phyloP scores from a whole-genome alignment of 140 eudicot species.

The Stevia rebaudiana region DNA sequence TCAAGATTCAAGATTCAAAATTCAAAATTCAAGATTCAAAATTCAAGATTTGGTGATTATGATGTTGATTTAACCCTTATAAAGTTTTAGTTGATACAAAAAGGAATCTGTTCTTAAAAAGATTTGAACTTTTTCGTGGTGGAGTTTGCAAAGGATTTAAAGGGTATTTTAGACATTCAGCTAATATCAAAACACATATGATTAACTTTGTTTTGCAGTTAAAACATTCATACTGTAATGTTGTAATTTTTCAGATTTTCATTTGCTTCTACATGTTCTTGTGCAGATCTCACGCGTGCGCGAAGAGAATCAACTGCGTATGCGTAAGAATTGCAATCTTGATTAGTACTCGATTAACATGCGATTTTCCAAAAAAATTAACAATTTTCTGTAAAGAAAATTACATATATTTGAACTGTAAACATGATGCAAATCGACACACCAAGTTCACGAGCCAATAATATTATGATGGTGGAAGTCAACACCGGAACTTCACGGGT shows the following conservation, averaged over 20 bases:
- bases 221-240: neutral
- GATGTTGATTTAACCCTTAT: neutral
- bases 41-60: neutral
- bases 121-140: neutral
- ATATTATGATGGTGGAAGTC: constrained; percentile 40
- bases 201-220: neutral
- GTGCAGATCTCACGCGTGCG: constrained; percentile 11
- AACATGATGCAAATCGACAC: constrained; percentile 45
- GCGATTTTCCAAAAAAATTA: neutral
- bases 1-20: neutral
- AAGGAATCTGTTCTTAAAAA: neutral
- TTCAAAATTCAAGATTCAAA: neutral
- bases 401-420: constrained; percentile 16
- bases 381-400: neutral
- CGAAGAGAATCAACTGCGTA: neutral
- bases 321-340: constrained; percentile 11
- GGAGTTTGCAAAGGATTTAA: neutral
- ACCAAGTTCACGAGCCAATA: constrained; percentile 21
- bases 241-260: neutral
- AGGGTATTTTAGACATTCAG: neutral
- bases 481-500: constrained; percentile 29
- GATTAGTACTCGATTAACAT: constrained; percentile 4
- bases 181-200: neutral
- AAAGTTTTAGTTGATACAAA: too few species aligned
- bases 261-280: neutral